These are phyloP conservation scores for Flueggea neowawraea DNA, from an alignment of 441 rosid genomes.

Conservation along the genomic window DNA sequence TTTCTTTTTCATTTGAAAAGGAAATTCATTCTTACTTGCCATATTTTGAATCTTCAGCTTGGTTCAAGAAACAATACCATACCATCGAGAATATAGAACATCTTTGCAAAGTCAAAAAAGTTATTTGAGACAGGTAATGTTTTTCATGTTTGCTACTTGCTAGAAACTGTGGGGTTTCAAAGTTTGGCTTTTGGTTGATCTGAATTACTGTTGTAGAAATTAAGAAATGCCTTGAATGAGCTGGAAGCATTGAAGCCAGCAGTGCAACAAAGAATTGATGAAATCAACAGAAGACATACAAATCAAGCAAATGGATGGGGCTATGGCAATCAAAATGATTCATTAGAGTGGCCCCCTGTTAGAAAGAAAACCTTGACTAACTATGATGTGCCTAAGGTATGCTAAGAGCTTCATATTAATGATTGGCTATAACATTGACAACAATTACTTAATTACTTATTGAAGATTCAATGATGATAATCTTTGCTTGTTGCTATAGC, in stretches of 20 bases:
- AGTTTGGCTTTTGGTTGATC: slow-evolving; percentile 19
- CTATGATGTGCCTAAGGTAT: slow-evolving; percentile 55
- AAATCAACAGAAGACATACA: slow-evolving; percentile 43
- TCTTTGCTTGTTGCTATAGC: too few relatives aligned
- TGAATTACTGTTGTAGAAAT: slow-evolving; percentile 45
- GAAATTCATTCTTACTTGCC: neutral
- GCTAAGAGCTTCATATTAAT: slow-evolving; percentile 19
- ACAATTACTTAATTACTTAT: neutral
- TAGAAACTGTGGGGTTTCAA: neutral
- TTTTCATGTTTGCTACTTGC: neutral
- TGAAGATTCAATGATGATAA: neutral
- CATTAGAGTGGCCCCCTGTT: slow-evolving; percentile 40
- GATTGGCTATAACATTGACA: slow-evolving; percentile 7
- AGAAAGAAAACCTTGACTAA: slow-evolving; percentile 37
- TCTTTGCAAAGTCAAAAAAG: slow-evolving; percentile 46
- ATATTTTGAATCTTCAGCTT: slow-evolving; percentile 49
- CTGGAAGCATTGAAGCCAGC: slow-evolving; percentile 83
- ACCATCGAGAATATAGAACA: slow-evolving; percentile 73
- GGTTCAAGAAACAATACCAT: slow-evolving; percentile 92
- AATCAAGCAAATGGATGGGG: slow-evolving; percentile 35
- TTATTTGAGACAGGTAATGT: slow-evolving; percentile 60
- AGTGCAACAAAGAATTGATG: slow-evolving; percentile 62
- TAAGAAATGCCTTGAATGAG: slow-evolving; percentile 68
- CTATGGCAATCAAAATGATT: slow-evolving; percentile 31
- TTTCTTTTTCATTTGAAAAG: neutral